These are phyloP conservation scores for Ammopiptanthus mongolicus DNA, from an alignment of 306 rosid species.

Conservation along the genomic window DNA sequence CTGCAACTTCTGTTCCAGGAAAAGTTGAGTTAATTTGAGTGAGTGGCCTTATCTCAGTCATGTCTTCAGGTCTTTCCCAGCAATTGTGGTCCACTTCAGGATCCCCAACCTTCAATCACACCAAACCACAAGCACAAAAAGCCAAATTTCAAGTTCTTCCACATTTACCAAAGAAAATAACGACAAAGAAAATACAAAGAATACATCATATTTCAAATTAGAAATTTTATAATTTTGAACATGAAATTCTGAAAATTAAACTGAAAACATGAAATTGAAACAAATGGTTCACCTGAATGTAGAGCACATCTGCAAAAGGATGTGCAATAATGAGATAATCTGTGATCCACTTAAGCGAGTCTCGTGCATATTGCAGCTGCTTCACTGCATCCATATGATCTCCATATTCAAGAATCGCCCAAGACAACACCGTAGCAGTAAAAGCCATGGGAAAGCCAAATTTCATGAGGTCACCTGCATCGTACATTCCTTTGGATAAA, in stretches of 20 bases:
- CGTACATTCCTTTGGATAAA: conserved; percentile 70
- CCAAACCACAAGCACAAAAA: background rate
- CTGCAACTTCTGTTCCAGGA: conserved; percentile 81
- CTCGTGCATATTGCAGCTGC: conserved; percentile 47
- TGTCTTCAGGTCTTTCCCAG: conserved; percentile 71
- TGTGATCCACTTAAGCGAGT: conserved; percentile 54
- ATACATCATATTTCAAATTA: background rate
- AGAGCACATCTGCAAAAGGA: conserved; percentile 58
- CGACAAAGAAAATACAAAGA: background rate
- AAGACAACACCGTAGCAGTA: conserved; percentile 66
- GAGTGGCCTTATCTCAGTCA: conserved; percentile 50
- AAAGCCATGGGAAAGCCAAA: conserved; percentile 81
- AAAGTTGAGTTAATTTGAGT: conserved; percentile 49
- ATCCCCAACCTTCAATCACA: conserved; percentile 59
- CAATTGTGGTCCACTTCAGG: conserved; percentile 64
- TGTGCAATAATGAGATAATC: conserved; percentile 67
- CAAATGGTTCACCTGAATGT: conserved; percentile 46
- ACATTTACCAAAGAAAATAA: background rate
- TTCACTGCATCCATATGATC: conserved; percentile 45
- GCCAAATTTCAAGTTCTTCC: background rate
- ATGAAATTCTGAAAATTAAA: too few relatives aligned
- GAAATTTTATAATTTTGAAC: background rate
- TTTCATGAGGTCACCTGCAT: conserved; percentile 65
- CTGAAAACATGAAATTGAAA: background rate
- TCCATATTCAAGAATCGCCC: conserved; percentile 79